phyloP scores from a whole-genome alignment of 1,284 basidiomycete species.

The Malassezia slooffiae region DNA sequence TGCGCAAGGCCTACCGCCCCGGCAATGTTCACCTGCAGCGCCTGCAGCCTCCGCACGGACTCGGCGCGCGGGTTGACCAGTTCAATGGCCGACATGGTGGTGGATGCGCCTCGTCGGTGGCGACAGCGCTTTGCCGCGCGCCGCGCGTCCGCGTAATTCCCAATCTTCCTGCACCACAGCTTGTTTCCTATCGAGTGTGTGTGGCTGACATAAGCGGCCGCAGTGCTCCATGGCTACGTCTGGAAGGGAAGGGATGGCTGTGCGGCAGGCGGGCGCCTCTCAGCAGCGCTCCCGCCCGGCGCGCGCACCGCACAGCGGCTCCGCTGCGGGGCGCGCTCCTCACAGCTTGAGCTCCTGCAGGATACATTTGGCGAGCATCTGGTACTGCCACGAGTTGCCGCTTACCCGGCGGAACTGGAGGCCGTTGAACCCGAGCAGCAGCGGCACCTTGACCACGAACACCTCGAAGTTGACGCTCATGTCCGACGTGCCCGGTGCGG shows the following conservation, averaged over 20 bases:
- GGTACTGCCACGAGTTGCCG: constrained; percentile 86
- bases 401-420: constrained; percentile 86
- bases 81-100: constrained; percentile 41
- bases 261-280: too few species aligned
- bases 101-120: not conserved
- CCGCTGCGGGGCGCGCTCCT: not conserved
- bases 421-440: constrained; percentile 75
- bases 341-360: constrained; percentile 77
- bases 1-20: constrained; percentile 95
- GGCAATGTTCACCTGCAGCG: constrained; percentile 68
- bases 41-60: constrained; percentile 80
- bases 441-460: constrained; percentile 53
- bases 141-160: not conserved
- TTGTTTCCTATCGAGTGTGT: constrained; percentile 1
- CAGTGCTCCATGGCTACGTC: too few species aligned
- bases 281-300: too few species aligned
- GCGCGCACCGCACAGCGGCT: too few species aligned
- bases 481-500: constrained; percentile 8
- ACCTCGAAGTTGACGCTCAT: constrained; percentile 41
- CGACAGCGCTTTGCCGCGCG: not conserved
- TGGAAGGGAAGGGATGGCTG: too few species aligned
- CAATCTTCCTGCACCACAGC: not conserved
- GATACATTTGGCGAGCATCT: constrained; percentile 88
- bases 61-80: constrained; percentile 57
- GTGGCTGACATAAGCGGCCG: not conserved